Conservation (phyloP, 139 green algal genomes). For the Mychonastes homosphaera region DNA sequence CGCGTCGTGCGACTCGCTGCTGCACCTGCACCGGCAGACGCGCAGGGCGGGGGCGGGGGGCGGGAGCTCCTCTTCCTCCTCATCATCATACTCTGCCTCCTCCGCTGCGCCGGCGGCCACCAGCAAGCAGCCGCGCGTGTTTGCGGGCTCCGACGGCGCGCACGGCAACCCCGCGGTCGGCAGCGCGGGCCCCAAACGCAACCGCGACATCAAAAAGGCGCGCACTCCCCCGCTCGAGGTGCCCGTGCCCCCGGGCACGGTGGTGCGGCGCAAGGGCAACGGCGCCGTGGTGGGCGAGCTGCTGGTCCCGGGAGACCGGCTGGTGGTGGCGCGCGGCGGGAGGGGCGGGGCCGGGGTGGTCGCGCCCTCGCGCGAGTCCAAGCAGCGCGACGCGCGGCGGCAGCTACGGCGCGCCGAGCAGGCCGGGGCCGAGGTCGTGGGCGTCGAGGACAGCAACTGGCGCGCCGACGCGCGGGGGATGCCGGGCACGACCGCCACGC, state of each 20-base stretch:
- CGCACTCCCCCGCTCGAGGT: slow-evolving; percentile 36
- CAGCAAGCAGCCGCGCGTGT: no score
- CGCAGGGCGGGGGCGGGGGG: slow-evolving; percentile 1
- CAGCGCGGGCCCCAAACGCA: slow-evolving; percentile 43
- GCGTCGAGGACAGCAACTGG: slow-evolving; percentile 58
- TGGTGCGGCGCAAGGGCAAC: slow-evolving; percentile 53
- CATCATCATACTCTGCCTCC: no score
- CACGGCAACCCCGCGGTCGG: slow-evolving; percentile 54
- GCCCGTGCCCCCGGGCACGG: slow-evolving; percentile 55
- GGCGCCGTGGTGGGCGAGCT: slow-evolving; percentile 56
- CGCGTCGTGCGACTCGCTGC: slow-evolving; percentile 39
- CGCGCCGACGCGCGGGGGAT: slow-evolving; percentile 37
- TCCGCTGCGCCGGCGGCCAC: no score
- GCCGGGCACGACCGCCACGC: slow-evolving; percentile 51
- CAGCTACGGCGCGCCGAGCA: slow-evolving; percentile 25
- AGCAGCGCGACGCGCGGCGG: slow-evolving; percentile 10
- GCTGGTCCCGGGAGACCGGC: slow-evolving; percentile 36
- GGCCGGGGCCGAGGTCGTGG: slow-evolving; percentile 37
- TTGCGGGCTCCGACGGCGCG: no score
- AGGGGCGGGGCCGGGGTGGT: slow-evolving; percentile 43
- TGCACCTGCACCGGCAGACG: slow-evolving; percentile 51
- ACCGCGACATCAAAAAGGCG: slow-evolving; percentile 28
- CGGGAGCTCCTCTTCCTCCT: no score
- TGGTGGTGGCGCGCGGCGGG: slow-evolving; percentile 48
- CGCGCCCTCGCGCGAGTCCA: slow-evolving; percentile 25